Percentiles rank a stretch among this genome's conserved stretches.
These are phyloP conservation scores for Fusarium sp. DNA, from an alignment of 2,329 filamentous ascomycete genomes.

Conservation along the genomic window DNA sequence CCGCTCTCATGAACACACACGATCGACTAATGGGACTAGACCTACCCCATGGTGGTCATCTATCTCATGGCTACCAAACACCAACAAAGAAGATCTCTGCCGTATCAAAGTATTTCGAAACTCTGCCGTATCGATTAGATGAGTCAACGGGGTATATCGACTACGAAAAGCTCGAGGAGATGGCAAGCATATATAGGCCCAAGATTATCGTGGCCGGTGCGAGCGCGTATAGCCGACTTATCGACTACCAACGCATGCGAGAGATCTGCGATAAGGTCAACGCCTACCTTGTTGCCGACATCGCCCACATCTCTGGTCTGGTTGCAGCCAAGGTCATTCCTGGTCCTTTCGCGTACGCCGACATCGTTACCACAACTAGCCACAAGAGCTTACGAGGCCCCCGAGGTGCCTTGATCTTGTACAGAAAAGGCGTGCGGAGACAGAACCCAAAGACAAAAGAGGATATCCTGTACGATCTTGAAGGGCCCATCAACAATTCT, in stretches of 20 bases:
- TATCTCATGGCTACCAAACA: conserved; percentile 97
- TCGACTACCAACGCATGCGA: conserved; percentile 93
- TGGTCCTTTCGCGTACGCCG: conserved; percentile 86
- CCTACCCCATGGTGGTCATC: conserved; percentile 92
- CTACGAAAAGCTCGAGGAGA: conserved; percentile 89
- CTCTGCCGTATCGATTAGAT: conserved; percentile 91
- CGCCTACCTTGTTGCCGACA: conserved; percentile 92
- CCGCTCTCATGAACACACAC: conserved; percentile 89
- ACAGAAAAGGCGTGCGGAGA: conserved; percentile 87
- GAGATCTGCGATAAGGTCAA: conserved; percentile 90
- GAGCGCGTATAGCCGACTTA: conserved; percentile 93
- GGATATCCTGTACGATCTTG: conserved; percentile 88
- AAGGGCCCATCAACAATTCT: conserved; percentile 91
- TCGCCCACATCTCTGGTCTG: conserved; percentile 96
- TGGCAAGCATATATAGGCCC: conserved; percentile 88
- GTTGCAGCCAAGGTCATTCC: conserved; percentile 92
- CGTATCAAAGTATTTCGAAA: conserved; percentile 99
- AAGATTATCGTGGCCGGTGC: conserved; percentile 96
- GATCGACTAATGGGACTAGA: conserved; percentile 97
- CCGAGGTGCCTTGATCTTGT: conserved; percentile 98
- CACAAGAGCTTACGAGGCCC: conserved; percentile 97
- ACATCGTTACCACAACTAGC: conserved; percentile 96
- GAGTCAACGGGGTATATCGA: conserved; percentile 93
- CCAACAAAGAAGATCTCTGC: conserved; percentile 96
- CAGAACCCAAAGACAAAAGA: conserved; percentile 86